Base-by-base conservation (phyloP, 352 stramenopile genomes). In the Halophytophthora batemanensis region DNA sequence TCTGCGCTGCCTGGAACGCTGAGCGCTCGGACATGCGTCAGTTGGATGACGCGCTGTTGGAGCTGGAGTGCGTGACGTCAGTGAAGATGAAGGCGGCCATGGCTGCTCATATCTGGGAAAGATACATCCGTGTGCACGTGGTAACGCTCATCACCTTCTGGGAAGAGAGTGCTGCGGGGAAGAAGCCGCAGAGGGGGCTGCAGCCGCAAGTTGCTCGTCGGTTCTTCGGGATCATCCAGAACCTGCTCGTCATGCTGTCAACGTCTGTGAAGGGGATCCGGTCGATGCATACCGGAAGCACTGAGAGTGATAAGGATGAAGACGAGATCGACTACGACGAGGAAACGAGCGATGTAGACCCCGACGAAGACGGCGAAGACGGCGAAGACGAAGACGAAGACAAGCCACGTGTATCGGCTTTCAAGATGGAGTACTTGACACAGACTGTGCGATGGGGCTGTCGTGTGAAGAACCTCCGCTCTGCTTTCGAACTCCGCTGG, bases 21-120 rank as follows among this genome's bases (percentile, higher is more conserved):
- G 79, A 90, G 43, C 77, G 83, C 49, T 88, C 83, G 0, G 74
- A 90, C 22, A 92, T 94, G 83, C 77, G 79, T n/a, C 81, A 92
- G 39, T 63, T 94, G 11, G 79, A 89, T 38, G 75, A 89, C 53
- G 83, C 83, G 2, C 51, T 92, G 36, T 54, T 69, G 10, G 81
- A 92, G 47, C 53, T 91, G 4, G 75, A 89, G 29, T 67, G 65
- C 22, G 38, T 90, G 17, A 48, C 44, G 6, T 59, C 61, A 12
- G 48, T 56, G 18, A 56, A 61, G 36, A 37, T 90, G 17, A 75
- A 75, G 62, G 59, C 64, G n/a, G 77, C 79, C 3, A 86, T 94
- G 68, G 69, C 69, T 7, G 56, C 79, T 25, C 69, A 87, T 48
- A 72, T 94, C 56, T 94, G 83, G 83, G 83, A 94, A 36, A 73